Percentiles rank a stretch among this genome's conserved stretches.
Evolutionary conservation across 345 rosid species (phyloP).

Genomic region (Pistacia vera): DNA sequence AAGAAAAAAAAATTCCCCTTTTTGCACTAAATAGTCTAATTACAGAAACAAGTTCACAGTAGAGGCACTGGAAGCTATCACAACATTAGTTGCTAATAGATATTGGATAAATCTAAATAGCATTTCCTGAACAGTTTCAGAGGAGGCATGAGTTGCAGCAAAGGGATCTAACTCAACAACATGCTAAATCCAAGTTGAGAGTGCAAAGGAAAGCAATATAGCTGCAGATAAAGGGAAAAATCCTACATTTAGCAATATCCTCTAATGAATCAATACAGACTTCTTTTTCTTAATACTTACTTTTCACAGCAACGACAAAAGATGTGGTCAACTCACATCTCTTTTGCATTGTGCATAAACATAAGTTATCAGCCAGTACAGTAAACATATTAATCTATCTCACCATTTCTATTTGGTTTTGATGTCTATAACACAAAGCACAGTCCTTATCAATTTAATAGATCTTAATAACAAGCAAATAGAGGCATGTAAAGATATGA

Average conservation of each 20-base stretch:
- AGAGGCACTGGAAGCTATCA: neutral
- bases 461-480: slow-evolving; percentile 15
- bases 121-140: neutral
- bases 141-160: neutral
- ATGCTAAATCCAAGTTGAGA: neutral
- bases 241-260: neutral
- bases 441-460: neutral
- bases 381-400: neutral
- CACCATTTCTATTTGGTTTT: slow-evolving; percentile 1
- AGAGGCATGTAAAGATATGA: neutral
- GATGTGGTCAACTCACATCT: neutral
- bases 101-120: neutral
- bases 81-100: neutral
- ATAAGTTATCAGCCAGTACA: neutral
- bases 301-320: neutral
- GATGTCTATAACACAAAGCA: slow-evolving; percentile 4
- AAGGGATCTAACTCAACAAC: neutral
- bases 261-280: neutral
- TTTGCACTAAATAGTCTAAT: neutral
- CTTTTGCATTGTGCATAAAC: slow-evolving; percentile 1
- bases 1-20: neutral
- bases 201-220: neutral
- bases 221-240: neutral
- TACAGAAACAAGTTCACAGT: neutral
- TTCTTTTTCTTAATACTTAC: neutral